Percentiles rank a stretch among this genome's conserved stretches.
Evolutionary conservation across 2,329 filamentous ascomycete genomes (phyloP).

Genomic region (Monilinia fructigena): DNA sequence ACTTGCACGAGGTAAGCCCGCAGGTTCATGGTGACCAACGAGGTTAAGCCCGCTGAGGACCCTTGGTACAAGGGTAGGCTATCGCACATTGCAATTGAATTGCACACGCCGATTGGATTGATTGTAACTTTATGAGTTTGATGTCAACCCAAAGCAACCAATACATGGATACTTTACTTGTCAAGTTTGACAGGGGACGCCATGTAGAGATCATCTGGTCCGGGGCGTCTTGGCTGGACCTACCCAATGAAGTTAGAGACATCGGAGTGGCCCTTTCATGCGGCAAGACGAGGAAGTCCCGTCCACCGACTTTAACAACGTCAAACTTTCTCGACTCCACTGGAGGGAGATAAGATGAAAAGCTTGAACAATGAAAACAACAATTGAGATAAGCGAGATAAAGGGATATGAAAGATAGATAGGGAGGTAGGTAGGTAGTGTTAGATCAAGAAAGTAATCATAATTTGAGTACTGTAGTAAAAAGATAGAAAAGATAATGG

Average conservation of each 20-base stretch:
- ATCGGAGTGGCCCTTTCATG: background rate
- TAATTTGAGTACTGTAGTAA: background rate
- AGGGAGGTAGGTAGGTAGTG: background rate
- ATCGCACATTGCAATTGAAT: background rate
- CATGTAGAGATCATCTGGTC: constrained; percentile 12
- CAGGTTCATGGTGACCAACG: background rate
- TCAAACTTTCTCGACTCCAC: background rate
- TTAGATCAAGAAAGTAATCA: constrained; percentile 12
- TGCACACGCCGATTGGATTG: constrained; percentile 3
- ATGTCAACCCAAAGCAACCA: constrained; percentile 7
- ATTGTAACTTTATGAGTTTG: constrained; percentile 3
- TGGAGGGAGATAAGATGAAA: constrained; percentile 18
- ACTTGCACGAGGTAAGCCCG: constrained; percentile 14
- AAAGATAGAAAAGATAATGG: background rate
- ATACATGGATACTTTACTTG: constrained; percentile 13
- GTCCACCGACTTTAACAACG: constrained; percentile 12
- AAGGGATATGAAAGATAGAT: constrained; percentile 2
- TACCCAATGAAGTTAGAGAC: constrained; percentile 17
- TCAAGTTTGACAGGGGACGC: constrained; percentile 16
- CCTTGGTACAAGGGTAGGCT: constrained; percentile 3
- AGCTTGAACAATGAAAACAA: constrained; percentile 7
- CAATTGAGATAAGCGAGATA: constrained; percentile 12
- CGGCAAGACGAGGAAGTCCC: background rate
- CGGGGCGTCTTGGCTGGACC: constrained; percentile 21
- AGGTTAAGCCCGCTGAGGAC: background rate